These are phyloP conservation scores for Zygnema circumcarinatum DNA, from an alignment of 139 green algal genomes.

Conservation along the genomic window DNA sequence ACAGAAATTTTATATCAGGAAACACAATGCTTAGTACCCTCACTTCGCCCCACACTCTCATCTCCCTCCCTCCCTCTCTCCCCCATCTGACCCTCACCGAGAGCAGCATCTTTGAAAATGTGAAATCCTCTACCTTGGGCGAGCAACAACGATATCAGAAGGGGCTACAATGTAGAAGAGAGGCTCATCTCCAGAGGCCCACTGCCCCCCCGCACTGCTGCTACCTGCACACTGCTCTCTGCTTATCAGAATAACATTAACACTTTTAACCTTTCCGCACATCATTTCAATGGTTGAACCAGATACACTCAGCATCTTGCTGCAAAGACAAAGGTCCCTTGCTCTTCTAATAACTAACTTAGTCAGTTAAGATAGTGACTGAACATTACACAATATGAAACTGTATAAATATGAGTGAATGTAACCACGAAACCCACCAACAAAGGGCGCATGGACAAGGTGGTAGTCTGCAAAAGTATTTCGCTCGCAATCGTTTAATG, in stretches of 20 bases:
- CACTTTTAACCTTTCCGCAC: not conserved
- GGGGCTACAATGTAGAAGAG: conserved; percentile 74
- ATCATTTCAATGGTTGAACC: not conserved
- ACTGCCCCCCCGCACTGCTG: conserved; percentile 47
- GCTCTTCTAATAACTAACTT: not conserved
- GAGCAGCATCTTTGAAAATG: not conserved
- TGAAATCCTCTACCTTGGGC: not conserved
- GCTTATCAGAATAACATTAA: not conserved
- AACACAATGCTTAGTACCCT: not conserved
- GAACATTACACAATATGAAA: not conserved
- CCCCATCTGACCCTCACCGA: not conserved
- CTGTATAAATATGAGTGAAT: not conserved
- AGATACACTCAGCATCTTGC: not conserved
- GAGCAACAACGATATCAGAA: conserved; percentile 22
- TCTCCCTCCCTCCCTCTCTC: conserved; percentile 9
- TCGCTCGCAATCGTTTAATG: conserved; percentile 62
- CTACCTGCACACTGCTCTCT: conserved; percentile 17
- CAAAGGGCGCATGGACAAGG: conserved; percentile 53
- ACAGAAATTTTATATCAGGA: too few relatives aligned
- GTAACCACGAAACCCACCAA: conserved; percentile 5
- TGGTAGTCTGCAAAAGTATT: conserved; percentile 55
- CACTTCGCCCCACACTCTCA: not conserved
- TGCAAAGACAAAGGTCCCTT: not conserved
- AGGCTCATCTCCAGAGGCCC: conserved; percentile 68
- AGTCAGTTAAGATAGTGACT: not conserved